phyloP scores from a whole-genome alignment of 2,329 filamentous ascomycete genomes.

The Exophiala aquamarina region DNA sequence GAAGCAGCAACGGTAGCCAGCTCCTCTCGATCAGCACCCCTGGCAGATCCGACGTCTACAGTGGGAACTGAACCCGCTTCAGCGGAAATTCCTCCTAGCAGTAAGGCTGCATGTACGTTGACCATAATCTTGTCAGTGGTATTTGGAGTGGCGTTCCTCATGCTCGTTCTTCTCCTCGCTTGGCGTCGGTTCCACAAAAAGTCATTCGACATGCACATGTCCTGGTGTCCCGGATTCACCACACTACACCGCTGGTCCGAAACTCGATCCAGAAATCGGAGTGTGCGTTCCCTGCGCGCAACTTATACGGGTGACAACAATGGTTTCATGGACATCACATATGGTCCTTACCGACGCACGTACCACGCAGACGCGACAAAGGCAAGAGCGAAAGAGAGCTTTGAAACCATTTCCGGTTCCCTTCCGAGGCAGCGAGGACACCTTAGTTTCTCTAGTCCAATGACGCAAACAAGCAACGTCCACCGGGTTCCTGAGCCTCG shows the following conservation, averaged over 20 bases:
- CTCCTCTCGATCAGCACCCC: not conserved
- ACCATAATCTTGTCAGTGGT: not conserved
- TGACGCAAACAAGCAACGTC: not conserved
- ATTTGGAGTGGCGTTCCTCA: constrained; percentile 1
- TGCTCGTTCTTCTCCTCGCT: constrained; percentile 3
- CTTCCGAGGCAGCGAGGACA: not conserved
- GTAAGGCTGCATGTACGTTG: not conserved
- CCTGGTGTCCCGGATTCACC: constrained; percentile 1
- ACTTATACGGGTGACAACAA: constrained; percentile 7
- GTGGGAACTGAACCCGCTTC: not conserved
- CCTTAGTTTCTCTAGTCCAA: not conserved
- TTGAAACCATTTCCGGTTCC: not conserved
- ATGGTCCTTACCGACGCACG: constrained; percentile 11
- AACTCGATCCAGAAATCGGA: constrained; percentile 8
- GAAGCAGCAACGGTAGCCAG: not conserved
- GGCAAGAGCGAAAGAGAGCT: constrained; percentile 11
- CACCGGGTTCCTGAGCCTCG: too few relatives aligned
- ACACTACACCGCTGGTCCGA: constrained; percentile 8
- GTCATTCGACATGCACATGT: constrained; percentile 10
- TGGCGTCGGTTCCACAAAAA: constrained; percentile 10
- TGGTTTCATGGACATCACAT: constrained; percentile 8
- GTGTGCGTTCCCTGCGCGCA: constrained; percentile 1
- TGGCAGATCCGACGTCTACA: too few relatives aligned
- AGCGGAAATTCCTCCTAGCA: constrained; percentile 2
- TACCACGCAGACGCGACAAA: constrained; percentile 15